These are phyloP conservation scores for Steccherinum ochraceum DNA, from an alignment of 768 basidiomycete species.

Conservation along the genomic window DNA sequence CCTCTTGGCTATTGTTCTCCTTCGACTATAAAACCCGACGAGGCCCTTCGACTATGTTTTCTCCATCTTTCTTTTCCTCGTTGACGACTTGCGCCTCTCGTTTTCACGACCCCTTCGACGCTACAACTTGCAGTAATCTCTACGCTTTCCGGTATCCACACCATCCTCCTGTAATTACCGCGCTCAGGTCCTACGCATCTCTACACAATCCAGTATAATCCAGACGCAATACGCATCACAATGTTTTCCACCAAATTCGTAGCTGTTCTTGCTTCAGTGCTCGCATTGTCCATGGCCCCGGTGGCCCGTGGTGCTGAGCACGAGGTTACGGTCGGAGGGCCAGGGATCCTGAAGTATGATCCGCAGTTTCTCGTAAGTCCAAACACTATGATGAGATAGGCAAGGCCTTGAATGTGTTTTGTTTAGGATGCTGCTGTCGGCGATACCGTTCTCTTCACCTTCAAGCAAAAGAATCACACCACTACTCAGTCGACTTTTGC, in stretches of 20 bases:
- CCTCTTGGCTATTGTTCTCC: neutral
- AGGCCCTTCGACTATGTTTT: neutral
- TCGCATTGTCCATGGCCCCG: neutral
- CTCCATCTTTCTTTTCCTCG: neutral
- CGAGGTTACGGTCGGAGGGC: neutral
- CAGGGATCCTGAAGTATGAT: neutral
- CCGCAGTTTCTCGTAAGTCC: neutral
- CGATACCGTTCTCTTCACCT: constrained; percentile 43
- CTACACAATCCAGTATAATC: neutral
- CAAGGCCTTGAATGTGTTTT: neutral
- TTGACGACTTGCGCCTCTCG: too few species aligned
- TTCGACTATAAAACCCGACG: neutral
- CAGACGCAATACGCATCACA: neutral
- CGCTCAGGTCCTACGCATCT: neutral
- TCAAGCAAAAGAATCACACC: constrained; percentile 52
- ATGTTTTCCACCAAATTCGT: neutral
- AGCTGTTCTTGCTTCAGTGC: neutral
- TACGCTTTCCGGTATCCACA: neutral
- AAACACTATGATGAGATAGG: neutral
- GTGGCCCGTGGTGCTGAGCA: neutral
- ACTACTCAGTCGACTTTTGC: constrained; percentile 51
- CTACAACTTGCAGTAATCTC: neutral
- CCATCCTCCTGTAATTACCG: neutral
- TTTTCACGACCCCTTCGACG: neutral
- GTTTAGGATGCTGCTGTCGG: constrained; percentile 38